Evolutionary conservation across 352 stramenopile genomes (phyloP), one percentile per base, ranked within the genome.

Genomic region (Phytopythium aichiense): DNA sequence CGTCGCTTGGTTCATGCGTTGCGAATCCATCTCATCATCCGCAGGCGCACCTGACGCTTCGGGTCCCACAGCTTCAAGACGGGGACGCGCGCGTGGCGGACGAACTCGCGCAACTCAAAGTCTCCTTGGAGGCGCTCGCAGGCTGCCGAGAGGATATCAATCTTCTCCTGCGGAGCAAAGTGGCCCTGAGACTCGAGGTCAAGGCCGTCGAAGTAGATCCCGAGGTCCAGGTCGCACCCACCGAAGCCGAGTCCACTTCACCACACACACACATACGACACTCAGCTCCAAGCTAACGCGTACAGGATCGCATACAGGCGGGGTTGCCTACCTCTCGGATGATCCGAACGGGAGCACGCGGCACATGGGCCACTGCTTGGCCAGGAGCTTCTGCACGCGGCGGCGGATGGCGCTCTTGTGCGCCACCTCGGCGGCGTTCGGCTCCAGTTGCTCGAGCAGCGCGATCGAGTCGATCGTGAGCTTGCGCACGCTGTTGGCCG

Each of bases 361-460:
- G 53, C 77, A 88, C 15, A 71, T 61, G 9, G 86, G 77, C 86
- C 86, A 94, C 37, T 88, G 66, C 37, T 64, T 58, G 42, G 60
- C 48, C 0, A 94, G 68, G 28, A 77, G 64, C 49, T 73, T 61
- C 65, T 94, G 72, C 59, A 94, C 81, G n/a, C 72, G 70, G 6
- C 62, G 58, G 12, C 63, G 68, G 43, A 89, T 69, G 8, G 77
- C 69, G 45, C 50, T 62, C 63, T 94, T 92, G 63, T 66, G 62
- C 49, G 65, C 64, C 56, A 76, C 50, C 60, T 94, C 86, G 25
- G 53, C 52, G 11, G 66, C 58, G 56, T 81, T 92, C 52, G 86
- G 84, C 72, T 94, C 83, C n/a, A 94, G 74, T 61, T 84, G 82
- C 67, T 94, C 86, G 31, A 92, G 68, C 68, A 94, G 64, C 61